Evolutionary conservation across 2,329 filamentous ascomycete species (phyloP).

Genomic region (Delphinella strobiligena): DNA sequence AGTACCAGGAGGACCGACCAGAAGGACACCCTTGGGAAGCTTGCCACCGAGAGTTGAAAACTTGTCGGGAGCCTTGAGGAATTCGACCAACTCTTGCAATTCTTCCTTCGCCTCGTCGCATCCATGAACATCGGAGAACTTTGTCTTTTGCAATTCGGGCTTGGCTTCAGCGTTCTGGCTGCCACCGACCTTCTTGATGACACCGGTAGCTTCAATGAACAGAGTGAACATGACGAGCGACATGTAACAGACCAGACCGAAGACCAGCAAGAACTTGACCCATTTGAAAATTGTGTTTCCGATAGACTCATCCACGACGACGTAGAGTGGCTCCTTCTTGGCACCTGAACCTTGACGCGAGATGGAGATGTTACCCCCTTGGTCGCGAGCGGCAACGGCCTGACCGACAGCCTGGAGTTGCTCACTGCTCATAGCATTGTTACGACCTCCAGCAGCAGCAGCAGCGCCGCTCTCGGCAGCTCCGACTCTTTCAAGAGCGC

Average conservation of each 20-base stretch:
- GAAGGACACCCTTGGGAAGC: conserved; percentile 87
- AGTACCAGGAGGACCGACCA: conserved; percentile 91
- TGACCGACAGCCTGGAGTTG: conserved; percentile 71
- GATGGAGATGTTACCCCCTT: conserved; percentile 53
- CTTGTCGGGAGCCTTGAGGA: conserved; percentile 81
- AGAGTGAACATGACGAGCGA: conserved; percentile 69
- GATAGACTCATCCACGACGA: conserved; percentile 85
- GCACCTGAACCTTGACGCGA: conserved; percentile 50
- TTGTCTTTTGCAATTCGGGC: conserved; percentile 80
- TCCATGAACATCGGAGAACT: conserved; percentile 88
- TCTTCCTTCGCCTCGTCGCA: conserved; percentile 98
- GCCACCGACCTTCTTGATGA: conserved; percentile 66
- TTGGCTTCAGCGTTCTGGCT: conserved; percentile 71
- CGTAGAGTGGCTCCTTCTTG: conserved; percentile 81
- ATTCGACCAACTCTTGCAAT: conserved; percentile 91
- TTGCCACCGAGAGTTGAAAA: conserved; percentile 93
- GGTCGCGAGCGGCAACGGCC: conserved; percentile 61
- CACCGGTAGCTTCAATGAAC: conserved; percentile 66
- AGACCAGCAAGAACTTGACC: conserved; percentile 75
- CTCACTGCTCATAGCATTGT: conserved; percentile 39
- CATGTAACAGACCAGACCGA: conserved; percentile 67
- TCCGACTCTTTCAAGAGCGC: conserved; percentile 55
- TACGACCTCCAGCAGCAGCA: conserved; percentile 15
- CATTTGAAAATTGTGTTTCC: conserved; percentile 74
- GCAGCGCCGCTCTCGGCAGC: conserved; percentile 28